A percentile compares a stretch with the other conserved stretches of the same genome.
Evolutionary conservation across 306 rosid genomes (phyloP).

Genomic region (Potentilla sterilis): DNA sequence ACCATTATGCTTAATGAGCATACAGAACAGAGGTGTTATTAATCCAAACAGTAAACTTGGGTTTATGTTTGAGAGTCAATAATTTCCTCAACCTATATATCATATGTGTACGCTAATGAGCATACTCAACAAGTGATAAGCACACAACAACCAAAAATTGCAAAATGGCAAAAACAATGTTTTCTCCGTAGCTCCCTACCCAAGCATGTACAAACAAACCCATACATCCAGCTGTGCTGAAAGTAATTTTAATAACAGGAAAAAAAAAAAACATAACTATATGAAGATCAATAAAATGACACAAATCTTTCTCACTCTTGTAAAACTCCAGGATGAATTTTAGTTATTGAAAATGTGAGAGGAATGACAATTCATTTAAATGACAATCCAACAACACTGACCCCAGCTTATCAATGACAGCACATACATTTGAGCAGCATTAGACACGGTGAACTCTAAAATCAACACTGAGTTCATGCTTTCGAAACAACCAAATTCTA

Average conservation of each 20-base stretch:
- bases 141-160: background rate
- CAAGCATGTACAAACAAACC: background rate
- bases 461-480: constrained; percentile 33
- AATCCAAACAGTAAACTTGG: background rate
- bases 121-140: background rate
- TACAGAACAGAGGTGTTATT: background rate
- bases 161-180: background rate
- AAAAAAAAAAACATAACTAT: too few species aligned
- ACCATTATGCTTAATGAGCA: background rate
- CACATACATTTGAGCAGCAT: constrained; percentile 32
- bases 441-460: background rate
- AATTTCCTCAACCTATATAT: background rate
- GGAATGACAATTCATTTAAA: constrained; percentile 2
- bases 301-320: background rate
- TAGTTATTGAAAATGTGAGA: background rate
- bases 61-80: background rate
- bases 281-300: background rate
- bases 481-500: constrained; percentile 28
- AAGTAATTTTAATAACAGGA: background rate
- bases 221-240: background rate
- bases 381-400: constrained; percentile 12
- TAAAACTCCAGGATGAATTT: background rate
- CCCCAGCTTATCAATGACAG: constrained; percentile 12
- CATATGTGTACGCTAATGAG: background rate
- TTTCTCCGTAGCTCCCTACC: background rate